Evolutionary conservation across 257 asterid species (phyloP), one percentile per base, ranked within the genome.

Genomic region (Solanum rostratum): DNA sequence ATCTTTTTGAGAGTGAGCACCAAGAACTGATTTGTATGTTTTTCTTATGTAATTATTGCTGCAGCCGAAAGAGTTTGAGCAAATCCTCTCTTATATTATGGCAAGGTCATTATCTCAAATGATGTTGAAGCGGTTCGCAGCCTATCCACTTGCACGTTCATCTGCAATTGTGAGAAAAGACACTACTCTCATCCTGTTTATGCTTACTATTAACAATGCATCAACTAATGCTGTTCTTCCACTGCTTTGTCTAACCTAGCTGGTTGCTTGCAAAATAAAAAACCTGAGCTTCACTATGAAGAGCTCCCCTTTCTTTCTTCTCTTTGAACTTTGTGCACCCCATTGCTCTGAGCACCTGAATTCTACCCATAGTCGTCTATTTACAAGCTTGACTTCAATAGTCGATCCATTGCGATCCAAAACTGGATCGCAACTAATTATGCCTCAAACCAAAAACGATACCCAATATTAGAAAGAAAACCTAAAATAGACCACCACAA

Each of bases 71-170:
- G n/a, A n/a, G n/a, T n/a, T n/a, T n/a, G n/a, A n/a, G n/a, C n/a
- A n/a, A n/a, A n/a, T n/a, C n/a, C n/a, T n/a, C n/a, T n/a, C n/a
- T n/a, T n/a, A n/a, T n/a, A 57, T 49, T 79, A 95, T 96, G 99
- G 95, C 93, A n/a, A 91, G 94, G 86, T 91, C 91, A 16, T 85
- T 94, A 90, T 92, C 98, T 80, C 87, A 85, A 83, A 81, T 92
- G 41, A 84, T 94, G 33, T 86, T 85, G 83, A 94, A 83, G 90
- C 86, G 96, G 84, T 62, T 88, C 82, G 87, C 88, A 1, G 90
- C 88, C 71, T 87, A 87, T 82, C 92, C 97, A 41, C 89, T 92
- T 59, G 89, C 91, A 62, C 85, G 89, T 3, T 87, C 92, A 12
- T 85, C 89, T 76, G 90, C 92, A 82, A 84, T 93, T 88, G 91